Base-by-base conservation (phyloP, 495 filamentous ascomycete species). In the Entonaema liquescens region DNA sequence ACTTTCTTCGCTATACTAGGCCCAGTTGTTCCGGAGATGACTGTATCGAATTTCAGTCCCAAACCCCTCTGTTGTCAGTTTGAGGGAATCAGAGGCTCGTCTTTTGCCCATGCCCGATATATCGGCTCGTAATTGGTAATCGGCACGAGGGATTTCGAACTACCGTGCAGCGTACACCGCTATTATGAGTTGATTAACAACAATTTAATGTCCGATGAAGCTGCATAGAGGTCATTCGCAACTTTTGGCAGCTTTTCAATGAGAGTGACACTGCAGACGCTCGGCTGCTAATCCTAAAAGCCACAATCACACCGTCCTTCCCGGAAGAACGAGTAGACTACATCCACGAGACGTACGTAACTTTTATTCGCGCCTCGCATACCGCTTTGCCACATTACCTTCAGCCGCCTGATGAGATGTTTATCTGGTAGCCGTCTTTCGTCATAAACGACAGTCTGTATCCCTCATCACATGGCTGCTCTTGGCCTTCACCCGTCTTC, bases 221-320 rank as follows among this genome's bases (percentile, higher is more conserved):
- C 65, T 65, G 65, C 61, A 66, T n/a, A 47, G 49, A 68, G 65
- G 61, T 73, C 70, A 68, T 66, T 73, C 61, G 65, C 64, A 56
- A 62, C 56, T 61, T 62, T 61, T 68, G 65, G 59, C 70, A 61
- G 60, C 59, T 62, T 65, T 47, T 52, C 19, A 33, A 68, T 42
- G 49, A 59, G 38, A 62, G 70, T 73, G 35, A 66, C 70, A 73
- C 70, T 66, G 70, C 70, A 73, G 70, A 28, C 57, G 28, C 47
- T 35, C 58, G 35, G 13, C 28, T 60, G 50, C 56, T 49, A 68
- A 73, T 65, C 57, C 59, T 28, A n/a, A 40, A 42, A 53, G 65
- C 57, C 56, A 73, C 52, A 62, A 53, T 56, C 56, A 31, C 49
- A 65, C 56, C 17, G 59, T 52, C 56, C 65, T 47, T 49, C 61